Conservation (phyloP, 495 filamentous ascomycete species). For the Daldinia vernicosa region DNA sequence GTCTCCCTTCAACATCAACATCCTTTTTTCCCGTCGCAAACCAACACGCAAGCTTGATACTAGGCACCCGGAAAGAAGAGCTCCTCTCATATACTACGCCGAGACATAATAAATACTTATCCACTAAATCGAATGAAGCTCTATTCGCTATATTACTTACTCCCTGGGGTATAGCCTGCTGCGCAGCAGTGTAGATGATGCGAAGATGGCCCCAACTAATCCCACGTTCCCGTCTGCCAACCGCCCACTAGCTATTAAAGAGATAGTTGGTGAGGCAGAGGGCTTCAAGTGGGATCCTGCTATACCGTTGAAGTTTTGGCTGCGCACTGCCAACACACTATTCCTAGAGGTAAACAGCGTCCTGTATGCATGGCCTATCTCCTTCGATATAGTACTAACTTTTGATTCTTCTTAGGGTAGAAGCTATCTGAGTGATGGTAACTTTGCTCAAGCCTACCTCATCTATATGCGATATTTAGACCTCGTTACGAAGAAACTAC, state of each 20-base stretch:
- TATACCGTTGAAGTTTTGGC: conserved; percentile 81
- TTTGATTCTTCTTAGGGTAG: conserved; percentile 43
- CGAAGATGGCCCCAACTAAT: conserved; percentile 29
- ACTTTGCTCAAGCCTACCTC: conserved; percentile 86
- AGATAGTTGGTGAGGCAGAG: conserved; percentile 74
- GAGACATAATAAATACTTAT: conserved; percentile 6
- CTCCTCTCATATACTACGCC: conserved; percentile 7
- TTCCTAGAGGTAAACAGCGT: conserved; percentile 73
- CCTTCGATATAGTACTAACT: conserved; percentile 8
- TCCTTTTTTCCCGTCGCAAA: conserved; percentile 4
- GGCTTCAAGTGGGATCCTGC: conserved; percentile 80
- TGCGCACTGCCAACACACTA: conserved; percentile 79
- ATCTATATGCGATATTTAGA: conserved; percentile 83
- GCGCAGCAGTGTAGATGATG: conserved; percentile 8
- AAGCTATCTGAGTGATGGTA: conserved; percentile 85
- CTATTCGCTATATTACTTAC: not conserved
- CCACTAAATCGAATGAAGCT: conserved; percentile 21
- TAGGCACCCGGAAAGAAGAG: conserved; percentile 22
- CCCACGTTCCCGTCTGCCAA: conserved; percentile 1
- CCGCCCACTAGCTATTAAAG: conserved; percentile 73
- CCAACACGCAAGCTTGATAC: conserved; percentile 28
- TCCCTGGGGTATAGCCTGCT: conserved; percentile 7
- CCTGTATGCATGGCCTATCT: not conserved
- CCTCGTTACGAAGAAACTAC: conserved; percentile 70
- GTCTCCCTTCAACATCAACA: conserved; percentile 6